Conservation (phyloP, 805 yeast species). For the Tetrapisispora taiwanensis region DNA sequence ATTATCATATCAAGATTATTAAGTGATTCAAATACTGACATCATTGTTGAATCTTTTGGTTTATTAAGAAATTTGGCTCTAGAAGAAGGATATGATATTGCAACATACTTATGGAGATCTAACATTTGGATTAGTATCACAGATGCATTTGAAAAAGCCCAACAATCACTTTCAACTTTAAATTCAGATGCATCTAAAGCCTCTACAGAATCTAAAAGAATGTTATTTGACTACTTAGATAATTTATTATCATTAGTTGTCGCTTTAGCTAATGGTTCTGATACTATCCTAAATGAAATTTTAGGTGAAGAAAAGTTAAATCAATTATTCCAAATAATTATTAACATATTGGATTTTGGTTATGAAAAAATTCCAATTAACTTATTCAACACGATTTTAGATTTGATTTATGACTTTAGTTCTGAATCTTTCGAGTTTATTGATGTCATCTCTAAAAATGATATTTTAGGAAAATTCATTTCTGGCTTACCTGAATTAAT, state of each 20-base stretch:
- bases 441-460: constrained; percentile 13
- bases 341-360: constrained; percentile 23
- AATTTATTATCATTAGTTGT: constrained; percentile 60
- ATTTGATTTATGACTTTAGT: constrained; percentile 50
- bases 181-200: constrained; percentile 11
- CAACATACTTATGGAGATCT: constrained; percentile 65
- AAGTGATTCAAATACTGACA: constrained; percentile 60
- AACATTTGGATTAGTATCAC: constrained; percentile 61
- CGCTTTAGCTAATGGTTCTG: constrained; percentile 55
- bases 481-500: constrained; percentile 10
- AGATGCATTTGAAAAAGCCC: constrained; percentile 41
- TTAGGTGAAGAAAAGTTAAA: constrained; percentile 21
- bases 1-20: constrained; percentile 53
- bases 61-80: constrained; percentile 67
- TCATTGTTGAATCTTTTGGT: constrained; percentile 73
- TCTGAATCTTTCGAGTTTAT: constrained; percentile 50
- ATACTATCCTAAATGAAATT: constrained; percentile 43
- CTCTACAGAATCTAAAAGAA: constrained; percentile 32
- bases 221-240: constrained; percentile 59
- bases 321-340: constrained; percentile 20
- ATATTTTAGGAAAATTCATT: constrained; percentile 11
- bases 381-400: constrained; percentile 44
- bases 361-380: constrained; percentile 29
- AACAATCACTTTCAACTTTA: constrained; percentile 38
- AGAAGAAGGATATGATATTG: constrained; percentile 82